A percentile compares a stretch with the other conserved stretches of the same genome.
Evolutionary conservation across 2,329 filamentous ascomycete genomes (phyloP).

Genomic region (Trichophyton schoenleinii): DNA sequence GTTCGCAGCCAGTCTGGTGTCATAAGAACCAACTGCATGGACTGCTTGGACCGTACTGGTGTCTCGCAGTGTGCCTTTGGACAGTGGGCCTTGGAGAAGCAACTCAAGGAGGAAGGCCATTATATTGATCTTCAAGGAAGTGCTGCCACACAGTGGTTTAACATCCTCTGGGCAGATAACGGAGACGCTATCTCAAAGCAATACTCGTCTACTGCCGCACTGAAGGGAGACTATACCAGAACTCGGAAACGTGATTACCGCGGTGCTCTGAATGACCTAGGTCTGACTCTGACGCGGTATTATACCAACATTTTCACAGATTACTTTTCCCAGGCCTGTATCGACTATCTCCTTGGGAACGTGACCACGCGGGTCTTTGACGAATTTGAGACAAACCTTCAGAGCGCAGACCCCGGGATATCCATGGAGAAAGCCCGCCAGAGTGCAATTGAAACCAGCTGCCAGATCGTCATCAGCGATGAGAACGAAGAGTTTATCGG

Average conservation of each 20-base stretch:
- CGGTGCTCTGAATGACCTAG: constrained; percentile 81
- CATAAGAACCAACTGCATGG: constrained; percentile 96
- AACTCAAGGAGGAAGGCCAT: constrained; percentile 64
- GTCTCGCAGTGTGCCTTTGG: constrained; percentile 89
- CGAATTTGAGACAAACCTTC: constrained; percentile 89
- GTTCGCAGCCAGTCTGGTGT: constrained; percentile 54
- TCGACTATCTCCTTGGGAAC: constrained; percentile 87
- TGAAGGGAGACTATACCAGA: constrained; percentile 93
- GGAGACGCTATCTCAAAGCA: constrained; percentile 91
- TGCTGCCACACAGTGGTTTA: constrained; percentile 82
- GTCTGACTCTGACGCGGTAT: constrained; percentile 64
- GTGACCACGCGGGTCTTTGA: constrained; percentile 76
- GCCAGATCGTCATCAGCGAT: constrained; percentile 73
- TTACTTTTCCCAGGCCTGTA: constrained; percentile 88
- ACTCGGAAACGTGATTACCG: constrained; percentile 83
- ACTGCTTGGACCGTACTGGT: constrained; percentile 91
- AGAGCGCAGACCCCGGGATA: constrained; percentile 80
- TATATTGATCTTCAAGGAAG: constrained; percentile 63
- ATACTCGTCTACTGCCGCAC: constrained; percentile 86
- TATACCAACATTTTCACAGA: constrained; percentile 90
- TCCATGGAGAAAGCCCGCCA: constrained; percentile 75
- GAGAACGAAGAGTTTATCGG: constrained; percentile 73
- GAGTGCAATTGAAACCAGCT: constrained; percentile 77
- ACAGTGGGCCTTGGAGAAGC: constrained; percentile 65
- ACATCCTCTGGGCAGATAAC: constrained; percentile 93